These are phyloP conservation scores for Malassezia obtusa DNA, from an alignment of 1,284 basidiomycete species.

Conservation along the genomic window DNA sequence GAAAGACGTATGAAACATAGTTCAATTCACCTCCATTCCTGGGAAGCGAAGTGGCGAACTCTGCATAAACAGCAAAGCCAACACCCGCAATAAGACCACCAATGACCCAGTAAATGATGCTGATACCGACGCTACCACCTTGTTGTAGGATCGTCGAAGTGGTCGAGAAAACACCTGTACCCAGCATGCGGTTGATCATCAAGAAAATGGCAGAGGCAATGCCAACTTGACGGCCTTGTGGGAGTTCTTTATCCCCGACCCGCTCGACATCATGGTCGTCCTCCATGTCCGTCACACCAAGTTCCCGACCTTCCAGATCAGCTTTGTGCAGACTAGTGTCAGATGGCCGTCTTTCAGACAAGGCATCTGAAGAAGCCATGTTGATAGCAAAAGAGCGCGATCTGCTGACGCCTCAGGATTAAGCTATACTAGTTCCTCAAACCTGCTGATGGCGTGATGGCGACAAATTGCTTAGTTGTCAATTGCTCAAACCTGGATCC, in stretches of 20 bases:
- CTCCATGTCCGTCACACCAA: not conserved
- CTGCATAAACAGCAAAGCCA: conserved; percentile 59
- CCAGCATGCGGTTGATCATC: conserved; percentile 66
- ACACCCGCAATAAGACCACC: conserved; percentile 57
- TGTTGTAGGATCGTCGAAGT: conserved; percentile 60
- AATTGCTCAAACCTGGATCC: too few relatives aligned
- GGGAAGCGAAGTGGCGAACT: conserved; percentile 62
- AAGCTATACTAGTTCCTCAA: too few relatives aligned
- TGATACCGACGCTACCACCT: conserved; percentile 57
- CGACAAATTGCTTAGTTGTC: too few relatives aligned
- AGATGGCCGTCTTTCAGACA: not conserved
- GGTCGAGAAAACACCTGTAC: conserved; percentile 69
- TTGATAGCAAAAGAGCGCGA: too few relatives aligned
- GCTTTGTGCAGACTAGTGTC: not conserved
- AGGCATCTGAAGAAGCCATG: not conserved
- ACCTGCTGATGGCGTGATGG: too few relatives aligned
- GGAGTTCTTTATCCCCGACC: conserved; percentile 9
- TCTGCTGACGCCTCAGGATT: too few relatives aligned
- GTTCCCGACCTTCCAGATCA: not conserved
- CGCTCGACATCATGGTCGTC: not conserved
- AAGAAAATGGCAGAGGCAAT: conserved; percentile 59
- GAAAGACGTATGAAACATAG: conserved; percentile 63
- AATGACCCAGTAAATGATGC: conserved; percentile 58
- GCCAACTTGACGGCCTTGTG: conserved; percentile 27
- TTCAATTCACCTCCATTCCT: conserved; percentile 65